Evolutionary conservation across 2,329 filamentous ascomycete genomes (phyloP).

Genomic region (Fusarium globosum): DNA sequence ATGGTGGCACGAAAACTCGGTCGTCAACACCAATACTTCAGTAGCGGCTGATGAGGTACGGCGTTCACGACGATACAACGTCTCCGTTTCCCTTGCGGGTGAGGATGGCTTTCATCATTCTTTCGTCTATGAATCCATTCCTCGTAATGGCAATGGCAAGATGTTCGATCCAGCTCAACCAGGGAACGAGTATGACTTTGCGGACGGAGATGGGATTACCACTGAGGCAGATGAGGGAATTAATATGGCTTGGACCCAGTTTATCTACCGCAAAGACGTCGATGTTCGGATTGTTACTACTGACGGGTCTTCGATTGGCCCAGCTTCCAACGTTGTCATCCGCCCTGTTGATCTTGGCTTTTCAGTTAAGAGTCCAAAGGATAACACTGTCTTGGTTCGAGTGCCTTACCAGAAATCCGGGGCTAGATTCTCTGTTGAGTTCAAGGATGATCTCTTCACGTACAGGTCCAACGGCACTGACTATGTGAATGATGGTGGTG

Average conservation of each 20-base stretch:
- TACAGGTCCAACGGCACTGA: not conserved
- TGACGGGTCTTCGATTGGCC: not conserved
- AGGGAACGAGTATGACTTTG: not conserved
- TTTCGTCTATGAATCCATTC: not conserved
- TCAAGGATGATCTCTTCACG: not conserved
- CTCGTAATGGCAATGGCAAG: not conserved
- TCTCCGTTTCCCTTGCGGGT: not conserved
- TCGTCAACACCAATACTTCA: not conserved
- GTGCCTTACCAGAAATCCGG: not conserved
- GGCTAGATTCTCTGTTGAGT: not conserved
- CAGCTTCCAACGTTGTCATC: not conserved
- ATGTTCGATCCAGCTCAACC: not conserved
- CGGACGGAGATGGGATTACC: not conserved
- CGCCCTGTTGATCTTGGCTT: not conserved
- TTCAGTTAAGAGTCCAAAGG: rapidly evolving
- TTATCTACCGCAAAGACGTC: not conserved
- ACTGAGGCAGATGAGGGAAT: not conserved
- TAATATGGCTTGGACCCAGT: not conserved
- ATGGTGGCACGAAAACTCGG: not conserved
- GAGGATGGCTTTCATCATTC: not conserved
- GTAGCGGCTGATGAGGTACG: not conserved
- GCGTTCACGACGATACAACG: not conserved
- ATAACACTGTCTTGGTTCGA: not conserved
- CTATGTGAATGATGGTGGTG: not conserved
- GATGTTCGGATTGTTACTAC: not conserved